Evolutionary conservation across 129 eudicot genomes (phyloP).

Genomic region (Flaveria sonorensis): DNA sequence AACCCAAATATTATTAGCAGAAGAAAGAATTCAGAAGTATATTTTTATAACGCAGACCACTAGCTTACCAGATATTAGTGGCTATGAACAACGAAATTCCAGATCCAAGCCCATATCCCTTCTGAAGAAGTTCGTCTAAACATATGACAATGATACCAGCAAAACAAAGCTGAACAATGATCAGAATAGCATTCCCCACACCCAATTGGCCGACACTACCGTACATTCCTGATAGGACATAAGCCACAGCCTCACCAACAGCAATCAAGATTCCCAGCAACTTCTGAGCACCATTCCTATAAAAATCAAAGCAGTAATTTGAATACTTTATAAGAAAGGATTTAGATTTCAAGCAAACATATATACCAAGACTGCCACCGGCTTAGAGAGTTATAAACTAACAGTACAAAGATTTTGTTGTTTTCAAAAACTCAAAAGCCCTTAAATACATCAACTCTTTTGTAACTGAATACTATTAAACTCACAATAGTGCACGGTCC

Average conservation of each 20-base stretch:
- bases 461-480: constrained; percentile 1
- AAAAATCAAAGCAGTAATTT: not conserved
- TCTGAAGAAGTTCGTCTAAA: constrained; percentile 60
- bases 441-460: not conserved
- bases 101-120: constrained; percentile 62
- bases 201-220: constrained; percentile 86
- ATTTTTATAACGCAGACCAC: not conserved
- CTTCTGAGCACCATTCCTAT: constrained; percentile 82
- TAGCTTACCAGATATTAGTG: constrained; percentile 56
- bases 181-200: constrained; percentile 75
- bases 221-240: constrained; percentile 70
- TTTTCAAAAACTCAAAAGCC: not conserved
- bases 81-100: constrained; percentile 66
- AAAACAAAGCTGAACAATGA: constrained; percentile 67
- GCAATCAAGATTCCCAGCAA: constrained; percentile 69
- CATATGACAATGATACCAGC: constrained; percentile 63
- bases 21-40: not conserved
- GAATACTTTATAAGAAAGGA: not conserved
- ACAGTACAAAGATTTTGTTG: too few relatives aligned
- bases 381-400: too few relatives aligned
- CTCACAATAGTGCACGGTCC: constrained; percentile 63
- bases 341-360: not conserved
- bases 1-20: not conserved
- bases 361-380: not conserved
- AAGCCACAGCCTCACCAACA: constrained; percentile 69